Percentiles rank a stretch among this genome's conserved stretches.
These are phyloP conservation scores for Apiospora sp. DNA, from an alignment of 2,329 filamentous ascomycete species.

Conservation along the genomic window DNA sequence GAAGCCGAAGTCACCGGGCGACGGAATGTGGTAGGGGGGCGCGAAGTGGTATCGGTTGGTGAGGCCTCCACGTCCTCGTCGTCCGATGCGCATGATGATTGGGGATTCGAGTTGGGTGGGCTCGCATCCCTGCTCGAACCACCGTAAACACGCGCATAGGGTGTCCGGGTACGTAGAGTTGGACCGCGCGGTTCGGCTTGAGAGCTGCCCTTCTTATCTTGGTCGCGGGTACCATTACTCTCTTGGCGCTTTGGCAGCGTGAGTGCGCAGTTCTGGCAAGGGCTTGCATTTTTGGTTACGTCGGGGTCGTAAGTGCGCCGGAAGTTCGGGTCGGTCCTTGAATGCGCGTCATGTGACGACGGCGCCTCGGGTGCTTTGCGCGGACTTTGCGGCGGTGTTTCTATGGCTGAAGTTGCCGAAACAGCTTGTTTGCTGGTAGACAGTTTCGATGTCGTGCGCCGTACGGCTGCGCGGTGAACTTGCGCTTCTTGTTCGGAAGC, in stretches of 20 bases:
- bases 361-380: conserved; percentile 48
- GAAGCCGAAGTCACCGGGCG: conserved; percentile 57
- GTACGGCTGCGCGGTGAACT: conserved; percentile 50
- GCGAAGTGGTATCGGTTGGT: conserved; percentile 29
- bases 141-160: conserved; percentile 65
- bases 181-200: conserved; percentile 56
- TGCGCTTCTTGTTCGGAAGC: conserved; percentile 55
- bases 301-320: conserved; percentile 70
- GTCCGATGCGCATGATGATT: conserved; percentile 57
- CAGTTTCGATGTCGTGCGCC: conserved; percentile 46
- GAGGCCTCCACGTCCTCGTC: conserved; percentile 37
- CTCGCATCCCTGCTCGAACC: conserved; percentile 55
- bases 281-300: conserved; percentile 68
- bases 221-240: conserved; percentile 30
- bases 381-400: conserved; percentile 67
- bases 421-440: conserved; percentile 40
- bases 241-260: conserved; percentile 64
- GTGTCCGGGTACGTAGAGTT: conserved; percentile 66
- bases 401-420: conserved; percentile 52
- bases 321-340: conserved; percentile 66
- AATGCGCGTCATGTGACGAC: conserved; percentile 25
- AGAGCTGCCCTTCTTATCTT: conserved; percentile 31
- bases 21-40: conserved; percentile 43
- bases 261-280: conserved; percentile 74
- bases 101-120: conserved; percentile 60